A percentile compares a stretch with the other conserved stretches of the same genome.
These are phyloP conservation scores for Pterocarpus macrocarpus DNA, from an alignment of 306 rosid species.

Conservation along the genomic window DNA sequence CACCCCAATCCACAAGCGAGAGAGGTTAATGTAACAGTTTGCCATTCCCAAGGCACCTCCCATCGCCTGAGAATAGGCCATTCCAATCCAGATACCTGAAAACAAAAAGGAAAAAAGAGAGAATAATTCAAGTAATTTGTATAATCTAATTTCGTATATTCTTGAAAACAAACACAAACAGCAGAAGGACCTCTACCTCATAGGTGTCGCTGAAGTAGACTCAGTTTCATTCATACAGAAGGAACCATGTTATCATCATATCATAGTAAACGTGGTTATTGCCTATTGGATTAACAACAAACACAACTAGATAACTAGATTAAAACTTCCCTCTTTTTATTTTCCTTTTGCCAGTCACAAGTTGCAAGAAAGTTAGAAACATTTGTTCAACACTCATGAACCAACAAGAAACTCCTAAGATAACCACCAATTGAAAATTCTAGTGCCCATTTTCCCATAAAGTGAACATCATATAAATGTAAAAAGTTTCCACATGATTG, in stretches of 20 bases:
- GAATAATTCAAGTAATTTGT: slow-evolving; percentile 15
- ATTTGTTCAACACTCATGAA: neutral
- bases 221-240: neutral
- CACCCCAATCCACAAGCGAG: slow-evolving; percentile 97
- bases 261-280: neutral
- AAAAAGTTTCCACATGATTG: neutral
- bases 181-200: neutral
- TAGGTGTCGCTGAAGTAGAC: neutral
- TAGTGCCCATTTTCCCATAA: neutral
- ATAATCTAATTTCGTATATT: slow-evolving; percentile 6
- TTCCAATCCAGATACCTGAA: slow-evolving; percentile 66
- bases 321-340: neutral
- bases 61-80: slow-evolving; percentile 87
- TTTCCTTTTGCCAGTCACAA: neutral
- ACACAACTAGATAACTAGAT: neutral
- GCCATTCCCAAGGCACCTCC: slow-evolving; percentile 99
- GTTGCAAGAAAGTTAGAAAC: slow-evolving; percentile 4
- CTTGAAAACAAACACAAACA: slow-evolving; percentile 25
- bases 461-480: neutral
- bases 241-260: neutral
- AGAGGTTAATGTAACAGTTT: slow-evolving; percentile 82
- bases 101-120: slow-evolving; percentile 7
- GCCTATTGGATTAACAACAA: neutral
- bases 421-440: neutral
- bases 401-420: slow-evolving; percentile 7